Conservation (phyloP, 2,329 filamentous ascomycete species). For the Calonectria honghensis region DNA sequence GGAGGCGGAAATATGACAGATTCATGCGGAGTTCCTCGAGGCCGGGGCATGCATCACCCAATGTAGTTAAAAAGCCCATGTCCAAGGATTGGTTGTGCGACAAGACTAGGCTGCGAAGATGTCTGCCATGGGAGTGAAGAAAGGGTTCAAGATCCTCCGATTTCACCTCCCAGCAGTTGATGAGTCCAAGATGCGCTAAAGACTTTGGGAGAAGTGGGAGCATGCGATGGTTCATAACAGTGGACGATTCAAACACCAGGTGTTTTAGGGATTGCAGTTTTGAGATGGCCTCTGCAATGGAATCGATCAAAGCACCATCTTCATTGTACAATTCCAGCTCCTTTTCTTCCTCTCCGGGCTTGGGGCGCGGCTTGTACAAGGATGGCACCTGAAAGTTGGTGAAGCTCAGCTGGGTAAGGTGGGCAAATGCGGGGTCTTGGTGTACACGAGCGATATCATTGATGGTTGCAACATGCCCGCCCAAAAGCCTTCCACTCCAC, state of each 20-base stretch:
- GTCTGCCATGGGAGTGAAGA: conserved; percentile 78
- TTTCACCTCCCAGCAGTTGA: conserved; percentile 85
- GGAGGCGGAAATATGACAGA: conserved; percentile 84
- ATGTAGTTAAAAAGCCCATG: conserved; percentile 81
- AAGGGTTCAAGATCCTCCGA: conserved; percentile 80
- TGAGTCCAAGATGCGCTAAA: conserved; percentile 81
- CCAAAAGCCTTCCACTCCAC: conserved; percentile 75
- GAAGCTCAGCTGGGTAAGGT: conserved; percentile 74
- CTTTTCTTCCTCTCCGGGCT: conserved; percentile 55
- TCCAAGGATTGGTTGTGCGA: conserved; percentile 88
- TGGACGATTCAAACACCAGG: conserved; percentile 84
- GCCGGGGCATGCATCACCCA: conserved; percentile 81
- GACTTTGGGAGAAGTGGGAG: conserved; percentile 80
- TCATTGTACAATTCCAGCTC: conserved; percentile 60
- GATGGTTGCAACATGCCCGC: conserved; percentile 66
- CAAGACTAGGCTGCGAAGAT: conserved; percentile 81
- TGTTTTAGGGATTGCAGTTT: conserved; percentile 78
- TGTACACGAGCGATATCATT: conserved; percentile 73
- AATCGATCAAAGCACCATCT: conserved; percentile 65
- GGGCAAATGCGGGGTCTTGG: conserved; percentile 72
- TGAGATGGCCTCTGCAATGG: conserved; percentile 58
- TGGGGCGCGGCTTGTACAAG: conserved; percentile 61
- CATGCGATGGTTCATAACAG: conserved; percentile 80
- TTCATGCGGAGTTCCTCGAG: conserved; percentile 85
- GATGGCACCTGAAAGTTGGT: conserved; percentile 78